Percentiles rank a stretch among this genome's conserved stretches.
Evolutionary conservation across 306 rosid genomes (phyloP).

Genomic region (Lathyrus tuberosus): DNA sequence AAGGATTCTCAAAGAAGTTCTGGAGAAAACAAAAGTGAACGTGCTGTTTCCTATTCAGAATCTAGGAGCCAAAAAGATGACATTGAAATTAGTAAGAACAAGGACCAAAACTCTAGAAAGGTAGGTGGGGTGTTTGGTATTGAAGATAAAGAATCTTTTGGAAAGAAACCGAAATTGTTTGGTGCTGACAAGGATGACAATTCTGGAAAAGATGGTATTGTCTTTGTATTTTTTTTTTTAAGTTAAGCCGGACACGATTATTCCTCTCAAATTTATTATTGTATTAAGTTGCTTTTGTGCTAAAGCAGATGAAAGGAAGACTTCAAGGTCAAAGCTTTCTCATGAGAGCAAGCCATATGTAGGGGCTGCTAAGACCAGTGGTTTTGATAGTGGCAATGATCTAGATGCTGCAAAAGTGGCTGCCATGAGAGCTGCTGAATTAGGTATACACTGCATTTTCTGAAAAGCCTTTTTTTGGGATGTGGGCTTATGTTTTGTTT

Average conservation of each 20-base stretch:
- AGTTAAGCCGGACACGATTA: slow-evolving; percentile 4
- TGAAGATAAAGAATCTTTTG: slow-evolving; percentile 59
- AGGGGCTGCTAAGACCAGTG: slow-evolving; percentile 47
- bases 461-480: slow-evolving; percentile 21
- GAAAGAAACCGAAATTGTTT: slow-evolving; percentile 62
- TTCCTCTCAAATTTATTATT: slow-evolving; percentile 8
- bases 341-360: slow-evolving; percentile 54
- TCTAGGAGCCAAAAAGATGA: slow-evolving; percentile 55
- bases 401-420: slow-evolving; percentile 83
- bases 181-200: slow-evolving; percentile 51
- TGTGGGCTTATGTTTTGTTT: slow-evolving; percentile 7
- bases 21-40: slow-evolving; percentile 62
- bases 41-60: slow-evolving; percentile 49
- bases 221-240: slow-evolving; percentile 3
- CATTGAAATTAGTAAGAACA: slow-evolving; percentile 54
- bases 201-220: slow-evolving; percentile 57
- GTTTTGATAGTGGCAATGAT: slow-evolving; percentile 57
- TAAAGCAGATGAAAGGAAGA: slow-evolving; percentile 46
- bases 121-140: slow-evolving; percentile 43
- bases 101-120: slow-evolving; percentile 53
- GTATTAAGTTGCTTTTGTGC: slow-evolving; percentile 13
- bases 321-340: slow-evolving; percentile 51
- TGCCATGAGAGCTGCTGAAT: slow-evolving; percentile 97
- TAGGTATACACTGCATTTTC: slow-evolving; percentile 54
- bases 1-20: slow-evolving; percentile 61